Evolutionary conservation across 495 filamentous ascomycete species (phyloP).

Genomic region (Talaromyces liani): DNA sequence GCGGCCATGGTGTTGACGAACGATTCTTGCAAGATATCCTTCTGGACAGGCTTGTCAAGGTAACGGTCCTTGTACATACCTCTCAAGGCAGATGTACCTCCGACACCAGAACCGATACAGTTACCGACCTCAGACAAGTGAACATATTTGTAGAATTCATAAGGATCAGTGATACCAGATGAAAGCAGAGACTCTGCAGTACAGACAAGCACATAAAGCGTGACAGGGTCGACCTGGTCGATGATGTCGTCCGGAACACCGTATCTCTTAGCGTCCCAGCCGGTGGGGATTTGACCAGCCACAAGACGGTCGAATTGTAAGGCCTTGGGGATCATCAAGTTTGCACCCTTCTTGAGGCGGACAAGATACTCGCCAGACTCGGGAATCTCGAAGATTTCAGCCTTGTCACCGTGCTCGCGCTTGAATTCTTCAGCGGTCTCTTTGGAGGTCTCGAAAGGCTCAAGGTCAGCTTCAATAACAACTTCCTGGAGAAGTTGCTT

Average conservation of each 20-base stretch:
- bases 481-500: slow-evolving; percentile 98
- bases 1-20: slow-evolving; percentile 99
- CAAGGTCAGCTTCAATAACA: slow-evolving; percentile 90
- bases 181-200: slow-evolving; percentile 85
- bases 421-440: slow-evolving; percentile 97
- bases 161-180: slow-evolving; percentile 97
- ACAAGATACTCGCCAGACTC: slow-evolving; percentile 94
- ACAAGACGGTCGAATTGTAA: slow-evolving; percentile 95
- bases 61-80: slow-evolving; percentile 99
- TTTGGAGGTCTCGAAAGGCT: slow-evolving; percentile 95
- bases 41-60: slow-evolving; percentile 96
- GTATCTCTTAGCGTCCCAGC: slow-evolving; percentile 92
- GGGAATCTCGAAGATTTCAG: slow-evolving; percentile 91
- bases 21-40: slow-evolving; percentile 97
- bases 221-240: slow-evolving; percentile 92
- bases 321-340: slow-evolving; percentile 91
- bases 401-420: slow-evolving; percentile 93
- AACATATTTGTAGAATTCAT: slow-evolving; percentile 99
- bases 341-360: slow-evolving; percentile 88
- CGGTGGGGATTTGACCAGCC: slow-evolving; percentile 91
- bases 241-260: slow-evolving; percentile 98
- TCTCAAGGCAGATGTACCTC: slow-evolving; percentile 82
- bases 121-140: slow-evolving; percentile 98
- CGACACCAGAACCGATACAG: slow-evolving; percentile 95
- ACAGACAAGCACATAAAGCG: slow-evolving; percentile 87